Evolutionary conservation across 108 stramenopile genomes (phyloP), one percentile per base, ranked within the genome.

Genomic region (Cyclostephanos tholiformis): DNA sequence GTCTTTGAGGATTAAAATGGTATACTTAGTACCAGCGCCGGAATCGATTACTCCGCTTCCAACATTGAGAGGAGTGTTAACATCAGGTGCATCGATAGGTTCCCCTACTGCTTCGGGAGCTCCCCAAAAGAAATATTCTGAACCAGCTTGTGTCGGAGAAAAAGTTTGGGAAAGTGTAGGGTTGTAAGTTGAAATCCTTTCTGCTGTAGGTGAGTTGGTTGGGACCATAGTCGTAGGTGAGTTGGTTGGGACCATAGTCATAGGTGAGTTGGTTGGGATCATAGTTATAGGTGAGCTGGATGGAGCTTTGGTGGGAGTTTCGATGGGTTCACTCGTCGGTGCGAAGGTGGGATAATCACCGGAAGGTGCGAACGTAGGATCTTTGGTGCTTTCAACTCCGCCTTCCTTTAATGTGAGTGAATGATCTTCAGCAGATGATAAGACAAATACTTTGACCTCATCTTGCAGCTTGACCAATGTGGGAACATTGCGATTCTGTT

Each of bases 51-150:
- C 41, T 39, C 62, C 56, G 9, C 59, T 66, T 2, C 67, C 75
- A n/a, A 76, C 50, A 55, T 53, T 35, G 6, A 76, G 20, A 13
- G 75, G 75, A 41, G 36, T 9, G 1, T 39, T 69, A 7, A 60
- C 55, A 63, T 76, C 67, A 14, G 39, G 50, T 25, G 58, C 17
- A 51, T 62, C 61, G 38, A 43, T 58, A 6, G 44, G 27, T 61
- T 77, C 50, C 7, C 77, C 77, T 30, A 71, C 56, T 22, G 69
- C 29, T 19, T 71, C 77, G 12, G 69, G 69, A 14, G 70, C 69
- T 23, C 77, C 77, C 77, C 77, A 77, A 48, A 77, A 66, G 43
- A 71, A 77, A 53, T 69, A 71, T 29, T 77, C 64, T 23, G 6
- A 11, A 12, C 65, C 65, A 22, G 8, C 19, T 16, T 66, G 38